Evolutionary conservation across 176 grass and related monocot species (phyloP), one percentile per base, ranked within the genome.

Genomic region (Musa troglodytarum): DNA sequence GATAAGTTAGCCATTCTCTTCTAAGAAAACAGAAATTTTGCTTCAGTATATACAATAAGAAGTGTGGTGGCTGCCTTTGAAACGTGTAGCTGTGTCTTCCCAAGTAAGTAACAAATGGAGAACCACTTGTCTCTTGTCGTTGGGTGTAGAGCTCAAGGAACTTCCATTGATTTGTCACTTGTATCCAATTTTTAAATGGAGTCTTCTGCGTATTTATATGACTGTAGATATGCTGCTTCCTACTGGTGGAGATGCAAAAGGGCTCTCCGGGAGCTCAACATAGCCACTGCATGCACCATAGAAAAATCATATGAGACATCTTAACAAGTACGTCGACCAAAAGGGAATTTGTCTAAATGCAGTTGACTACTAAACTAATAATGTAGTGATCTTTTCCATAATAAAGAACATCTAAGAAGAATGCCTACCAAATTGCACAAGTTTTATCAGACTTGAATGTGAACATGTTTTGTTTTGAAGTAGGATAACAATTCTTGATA

Each of bases 201-300:
- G 34, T 43, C 15, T 77, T 54, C 71, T 24, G 66, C 64, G 20
- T 56, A 10, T 76, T 68, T 77, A 89, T 66, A 81, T 88, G 49
- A 61, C 65, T 74, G 71, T 11, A 16, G 71, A 88, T 55, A 85
- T 75, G 56, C 9, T 71, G 65, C 77, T 72, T 76, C 77, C 85
- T 73, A 74, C 51, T 1, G 79, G 68, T 0, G 51, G 67, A 0
- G 79, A 80, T 24, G 76, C 72, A 1, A 92, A 92, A 1, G 89
- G 89, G 58, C 84, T 92, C 15, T 92, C 86, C 11, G 89, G 89
- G 21, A 92, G 86, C 72, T 92, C 84, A 43, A 88, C 82, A 43
- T 43, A 4, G 69, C 72, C 76, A 28, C 86, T 92, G 83, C 76
- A 80, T 54, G 59, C 23, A 79, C 5, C 22, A 52, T 65, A 52